Evolutionary conservation across 495 filamentous ascomycete species (phyloP).

Genomic region (Darksidea phi): DNA sequence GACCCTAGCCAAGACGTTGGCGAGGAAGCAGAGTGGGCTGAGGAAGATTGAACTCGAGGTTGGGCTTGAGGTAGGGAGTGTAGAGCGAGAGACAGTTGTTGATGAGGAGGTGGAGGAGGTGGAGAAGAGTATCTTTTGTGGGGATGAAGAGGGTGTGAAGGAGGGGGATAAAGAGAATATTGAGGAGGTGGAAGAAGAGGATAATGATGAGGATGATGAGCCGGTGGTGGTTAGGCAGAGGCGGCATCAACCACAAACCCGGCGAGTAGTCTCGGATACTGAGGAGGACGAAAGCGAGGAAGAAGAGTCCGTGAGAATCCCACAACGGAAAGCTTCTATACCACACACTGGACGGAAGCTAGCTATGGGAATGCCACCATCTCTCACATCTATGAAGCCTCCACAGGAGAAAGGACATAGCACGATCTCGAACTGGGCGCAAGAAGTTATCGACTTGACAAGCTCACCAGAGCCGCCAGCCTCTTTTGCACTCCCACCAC

Average conservation of each 20-base stretch:
- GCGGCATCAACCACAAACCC: neutral
- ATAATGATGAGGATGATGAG: slow-evolving; percentile 23
- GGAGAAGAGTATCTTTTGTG: slow-evolving; percentile 40
- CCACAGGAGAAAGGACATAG: slow-evolving; percentile 22
- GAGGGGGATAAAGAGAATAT: slow-evolving; percentile 1
- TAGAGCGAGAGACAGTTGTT: slow-evolving; percentile 4
- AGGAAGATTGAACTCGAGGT: neutral
- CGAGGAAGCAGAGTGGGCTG: slow-evolving; percentile 1
- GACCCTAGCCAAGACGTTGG: slow-evolving; percentile 4
- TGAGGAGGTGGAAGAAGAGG: neutral
- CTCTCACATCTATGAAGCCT: slow-evolving; percentile 6
- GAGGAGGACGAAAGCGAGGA: slow-evolving; percentile 11
- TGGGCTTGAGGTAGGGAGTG: neutral
- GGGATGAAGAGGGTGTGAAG: slow-evolving; percentile 30
- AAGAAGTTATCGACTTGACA: slow-evolving; percentile 30
- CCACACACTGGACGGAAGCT: neutral
- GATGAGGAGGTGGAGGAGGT: slow-evolving; percentile 31
- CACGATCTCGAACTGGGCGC: slow-evolving; percentile 17
- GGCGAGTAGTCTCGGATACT: neutral
- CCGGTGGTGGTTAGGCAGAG: slow-evolving; percentile 7
- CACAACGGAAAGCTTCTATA: neutral
- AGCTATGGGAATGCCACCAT: neutral
- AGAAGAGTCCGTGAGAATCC: neutral
- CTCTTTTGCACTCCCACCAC: slow-evolving; percentile 1
- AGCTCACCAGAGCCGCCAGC: slow-evolving; percentile 11